A percentile compares a stretch with the other conserved stretches of the same genome.
These are phyloP conservation scores for Tulasnella sp. DNA, from an alignment of 768 basidiomycete genomes.

Conservation along the genomic window DNA sequence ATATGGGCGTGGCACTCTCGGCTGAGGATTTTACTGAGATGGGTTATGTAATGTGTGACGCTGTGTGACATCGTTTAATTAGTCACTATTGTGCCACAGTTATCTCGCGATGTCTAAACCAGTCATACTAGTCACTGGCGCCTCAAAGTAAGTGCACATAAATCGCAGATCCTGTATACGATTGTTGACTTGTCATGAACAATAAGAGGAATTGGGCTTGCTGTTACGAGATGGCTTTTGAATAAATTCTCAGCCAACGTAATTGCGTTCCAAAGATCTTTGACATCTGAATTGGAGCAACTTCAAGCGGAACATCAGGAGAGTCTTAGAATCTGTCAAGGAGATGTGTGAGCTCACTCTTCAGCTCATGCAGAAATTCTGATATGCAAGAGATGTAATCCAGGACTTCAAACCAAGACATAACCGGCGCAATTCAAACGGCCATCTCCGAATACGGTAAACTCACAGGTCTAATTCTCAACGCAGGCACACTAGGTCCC, in stretches of 20 bases:
- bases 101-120: too few relatives aligned
- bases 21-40: too few relatives aligned
- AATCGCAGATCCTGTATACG: too few relatives aligned
- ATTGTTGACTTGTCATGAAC: background rate
- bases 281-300: conserved; percentile 46
- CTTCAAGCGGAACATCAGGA: conserved; percentile 32
- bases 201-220: conserved; percentile 60
- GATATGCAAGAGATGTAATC: background rate
- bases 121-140: conserved; percentile 71
- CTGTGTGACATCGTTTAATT: too few relatives aligned
- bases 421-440: conserved; percentile 42
- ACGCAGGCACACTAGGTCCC: conserved; percentile 70
- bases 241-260: conserved; percentile 51
- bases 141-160: conserved; percentile 45
- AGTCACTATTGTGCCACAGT: too few relatives aligned
- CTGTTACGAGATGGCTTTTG: conserved; percentile 55
- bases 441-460: conserved; percentile 43
- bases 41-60: too few relatives aligned
- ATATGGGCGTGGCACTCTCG: too few relatives aligned
- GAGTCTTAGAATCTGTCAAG: conserved; percentile 42
- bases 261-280: conserved; percentile 60
- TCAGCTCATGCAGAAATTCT: background rate
- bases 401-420: conserved; percentile 47
- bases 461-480: conserved; percentile 70
- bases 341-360: conserved; percentile 55